A percentile compares a stretch with the other conserved stretches of the same genome.
These are phyloP conservation scores for Hypoxylon cercidicola DNA, from an alignment of 495 filamentous ascomycete species.

Conservation along the genomic window DNA sequence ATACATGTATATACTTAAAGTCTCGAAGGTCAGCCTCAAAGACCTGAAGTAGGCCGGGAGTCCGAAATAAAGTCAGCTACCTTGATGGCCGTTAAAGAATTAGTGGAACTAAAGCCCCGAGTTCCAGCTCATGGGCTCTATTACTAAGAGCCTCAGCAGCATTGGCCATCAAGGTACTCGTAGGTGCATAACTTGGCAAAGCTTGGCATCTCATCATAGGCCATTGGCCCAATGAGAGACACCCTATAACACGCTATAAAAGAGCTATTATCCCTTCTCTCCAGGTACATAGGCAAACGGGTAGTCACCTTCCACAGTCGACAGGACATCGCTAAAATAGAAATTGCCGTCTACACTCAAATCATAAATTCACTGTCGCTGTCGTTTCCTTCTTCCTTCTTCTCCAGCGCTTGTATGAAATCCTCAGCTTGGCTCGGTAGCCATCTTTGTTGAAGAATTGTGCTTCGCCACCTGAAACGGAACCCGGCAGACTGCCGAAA, in stretches of 20 bases:
- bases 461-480: conserved; percentile 1
- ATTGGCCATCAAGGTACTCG: conserved; percentile 42
- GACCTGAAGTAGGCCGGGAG: conserved; percentile 6
- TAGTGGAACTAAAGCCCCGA: conserved; percentile 7
- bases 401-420: background rate
- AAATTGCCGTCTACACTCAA: conserved; percentile 20
- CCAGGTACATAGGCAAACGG: conserved; percentile 14
- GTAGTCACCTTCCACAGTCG: conserved; percentile 18
- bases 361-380: background rate
- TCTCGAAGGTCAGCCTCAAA: conserved; percentile 29
- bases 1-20: no score
- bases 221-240: conserved; percentile 21
- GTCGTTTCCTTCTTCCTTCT: background rate
- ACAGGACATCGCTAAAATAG: conserved; percentile 28
- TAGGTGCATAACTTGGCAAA: conserved; percentile 26
- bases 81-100: conserved; percentile 18
- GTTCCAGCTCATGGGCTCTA: conserved; percentile 1
- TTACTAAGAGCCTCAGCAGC: conserved; percentile 28
- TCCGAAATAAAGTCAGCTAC: background rate
- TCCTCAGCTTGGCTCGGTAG: background rate
- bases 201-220: conserved; percentile 37
- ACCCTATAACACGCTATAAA: background rate
- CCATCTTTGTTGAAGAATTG: conserved; percentile 8
- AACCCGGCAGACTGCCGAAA: conserved; percentile 28
- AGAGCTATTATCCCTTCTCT: conserved; percentile 24